These are phyloP conservation scores for Pharnaceum exiguum DNA, from an alignment of 148 eudicot species.

Conservation along the genomic window DNA sequence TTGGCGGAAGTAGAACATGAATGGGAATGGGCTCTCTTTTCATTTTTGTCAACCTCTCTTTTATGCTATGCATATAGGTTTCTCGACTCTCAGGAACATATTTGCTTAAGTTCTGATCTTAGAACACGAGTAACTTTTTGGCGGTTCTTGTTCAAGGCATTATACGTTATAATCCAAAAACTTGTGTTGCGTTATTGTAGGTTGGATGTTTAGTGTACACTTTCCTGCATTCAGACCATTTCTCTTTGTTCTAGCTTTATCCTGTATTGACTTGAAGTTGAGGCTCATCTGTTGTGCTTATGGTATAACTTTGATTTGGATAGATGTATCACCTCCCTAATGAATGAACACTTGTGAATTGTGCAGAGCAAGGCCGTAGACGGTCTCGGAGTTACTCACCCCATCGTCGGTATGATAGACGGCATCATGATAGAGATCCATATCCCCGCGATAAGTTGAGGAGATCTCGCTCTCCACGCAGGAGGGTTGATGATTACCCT, in stretches of 20 bases:
- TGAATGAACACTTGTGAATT: not conserved
- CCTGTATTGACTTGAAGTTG: not conserved
- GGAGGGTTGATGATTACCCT: conserved; percentile 38
- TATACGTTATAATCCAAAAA: not conserved
- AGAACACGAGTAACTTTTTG: not conserved
- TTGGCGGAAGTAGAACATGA: no score
- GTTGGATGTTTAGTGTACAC: not conserved
- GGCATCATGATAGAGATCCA: conserved; percentile 40
- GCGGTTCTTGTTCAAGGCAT: not conserved
- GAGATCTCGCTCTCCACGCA: conserved; percentile 41
- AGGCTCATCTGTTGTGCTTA: no score
- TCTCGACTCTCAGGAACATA: no score
- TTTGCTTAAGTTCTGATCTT: not conserved
- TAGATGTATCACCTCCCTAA: not conserved
- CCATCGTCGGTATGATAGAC: conserved; percentile 35
- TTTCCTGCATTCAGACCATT: not conserved
- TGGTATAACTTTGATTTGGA: not conserved
- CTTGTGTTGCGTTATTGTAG: not conserved
- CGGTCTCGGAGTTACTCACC: conserved; percentile 50
- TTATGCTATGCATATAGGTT: no score
- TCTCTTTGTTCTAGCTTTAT: not conserved
- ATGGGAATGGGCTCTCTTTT: no score
- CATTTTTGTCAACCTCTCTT: no score
- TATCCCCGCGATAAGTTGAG: conserved; percentile 37
- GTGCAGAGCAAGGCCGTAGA: conserved; percentile 33